Evolutionary conservation across 2,329 filamentous ascomycete species (phyloP), one percentile per base, ranked within the genome.

Genomic region (Zasmidium cellare): DNA sequence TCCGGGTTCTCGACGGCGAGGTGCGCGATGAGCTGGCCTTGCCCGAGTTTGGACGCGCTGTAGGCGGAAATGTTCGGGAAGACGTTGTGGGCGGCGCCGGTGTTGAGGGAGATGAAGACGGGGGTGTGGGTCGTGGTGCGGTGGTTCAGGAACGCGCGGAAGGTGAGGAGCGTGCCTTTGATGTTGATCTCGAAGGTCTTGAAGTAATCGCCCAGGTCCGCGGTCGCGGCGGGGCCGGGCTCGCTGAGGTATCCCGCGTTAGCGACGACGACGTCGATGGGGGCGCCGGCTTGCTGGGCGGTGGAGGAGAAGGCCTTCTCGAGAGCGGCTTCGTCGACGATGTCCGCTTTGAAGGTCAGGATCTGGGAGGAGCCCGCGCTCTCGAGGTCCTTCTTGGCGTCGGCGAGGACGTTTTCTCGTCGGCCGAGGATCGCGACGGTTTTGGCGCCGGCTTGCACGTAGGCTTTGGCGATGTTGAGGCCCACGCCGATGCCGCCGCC

Each of bases 1-100:
- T 69, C 61, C 0, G 76, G 75, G 24, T 79, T 72, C 58, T 75
- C 74, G 9, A 64, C 65, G 1, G 65, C 66, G 1, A 78, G 57
- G 25, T 69, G 72, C 18, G 76, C 71, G 23, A 74, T 69, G 49
- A 80, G 59, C 28, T 75, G 75, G 2, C 66, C 44, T 0, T 60
- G 61, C 0, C 74, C 78, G 9, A 71, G 56, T 54, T 80, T 80
- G 1, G 65, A 65, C 0, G 70, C 60, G 0, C 67, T 65, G 56
- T 79, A 80, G 0, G 66, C 53, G 5, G 55, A 68, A 25, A 58
- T 9, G 9, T 38, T 46, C 2, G 62, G 56, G 5, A 72, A 59
- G 0, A 67, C 62, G 23, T 67, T 28, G 47, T 67, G 64, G 1
- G 56, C 60, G 0, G 48, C 51, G 2, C 45, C 59, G 20, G 57